Evolutionary conservation across 805 yeast genomes (phyloP), one percentile per base, ranked within the genome.

Genomic region (Wickerhamiella australiensis): DNA sequence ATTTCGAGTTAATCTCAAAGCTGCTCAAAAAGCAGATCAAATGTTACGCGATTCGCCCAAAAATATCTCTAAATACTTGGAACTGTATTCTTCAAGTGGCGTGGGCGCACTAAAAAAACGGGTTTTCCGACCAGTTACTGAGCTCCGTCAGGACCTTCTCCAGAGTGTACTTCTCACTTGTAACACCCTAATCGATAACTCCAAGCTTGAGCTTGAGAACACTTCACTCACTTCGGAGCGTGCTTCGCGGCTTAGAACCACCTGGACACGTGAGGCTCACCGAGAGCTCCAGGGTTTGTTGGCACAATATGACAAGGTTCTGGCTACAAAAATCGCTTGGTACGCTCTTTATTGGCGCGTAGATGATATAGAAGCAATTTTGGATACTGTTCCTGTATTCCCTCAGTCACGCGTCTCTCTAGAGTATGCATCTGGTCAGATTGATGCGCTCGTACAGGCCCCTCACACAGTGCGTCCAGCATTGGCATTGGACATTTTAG

Each of bases 211-310:
- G 33, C 43, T 50, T 17, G 21, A 48, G 2, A 41, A 53, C 18
- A 31, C 50, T 20, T 53, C 45, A n/a, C 17, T 40, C 0, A 62
- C 56, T 18, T 43, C 53, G 5, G 53, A 49, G 9, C 47, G 51
- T 17, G 51, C 57, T 42, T 38, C 27, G 29, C 31, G 38, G 11
- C 53, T 59, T 42, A 54, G 67, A 22, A 36, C 50, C 9, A 51
- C 57, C 20, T 68, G 72, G 72, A 54, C 69, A 0, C 49, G 51
- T 17, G 47, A 52, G 5, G 71, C 72, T 1, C 72, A 68, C 52
- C 51, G 55, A n/a, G 72, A 68, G 53, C 60, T 68, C 26, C 68
- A 68, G 50, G 57, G 61, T 17, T 54, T 66, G 8, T 49, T 58
- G 17, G 58, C 61, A 11, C 54, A 59, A 8, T 50, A 67, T 12